phyloP scores from a whole-genome alignment of 1,284 basidiomycete species.

The Apiotrichum brassicae region DNA sequence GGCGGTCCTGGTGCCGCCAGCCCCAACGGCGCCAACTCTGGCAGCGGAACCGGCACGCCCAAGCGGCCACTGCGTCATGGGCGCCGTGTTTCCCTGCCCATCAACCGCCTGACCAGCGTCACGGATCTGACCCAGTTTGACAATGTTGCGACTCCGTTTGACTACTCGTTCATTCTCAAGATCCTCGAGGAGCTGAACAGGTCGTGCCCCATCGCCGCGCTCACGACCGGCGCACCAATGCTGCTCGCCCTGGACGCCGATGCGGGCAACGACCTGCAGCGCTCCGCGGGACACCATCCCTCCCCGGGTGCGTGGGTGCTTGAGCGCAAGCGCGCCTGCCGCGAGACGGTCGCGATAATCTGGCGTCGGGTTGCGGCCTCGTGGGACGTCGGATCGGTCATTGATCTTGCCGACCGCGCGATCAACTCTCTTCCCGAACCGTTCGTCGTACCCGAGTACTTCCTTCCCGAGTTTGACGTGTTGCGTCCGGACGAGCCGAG shows the following conservation, averaged over 20 bases:
- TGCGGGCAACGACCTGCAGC: constrained; percentile 47
- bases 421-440: constrained; percentile 35
- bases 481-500: constrained; percentile 33
- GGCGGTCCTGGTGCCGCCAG: constrained; percentile 5
- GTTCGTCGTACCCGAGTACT: constrained; percentile 30
- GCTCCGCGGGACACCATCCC: constrained; percentile 44
- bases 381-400: constrained; percentile 61
- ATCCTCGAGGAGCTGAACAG: constrained; percentile 64
- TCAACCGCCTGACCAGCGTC: constrained; percentile 51
- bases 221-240: constrained; percentile 78
- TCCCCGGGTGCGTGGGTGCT: constrained; percentile 28
- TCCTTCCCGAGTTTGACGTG: constrained; percentile 7
- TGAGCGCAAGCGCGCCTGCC: constrained; percentile 55
- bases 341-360: constrained; percentile 58
- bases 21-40: neutral
- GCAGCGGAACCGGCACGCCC: neutral
- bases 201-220: constrained; percentile 62
- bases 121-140: constrained; percentile 28
- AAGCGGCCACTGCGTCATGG: constrained; percentile 16
- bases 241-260: constrained; percentile 65
- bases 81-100: constrained; percentile 45
- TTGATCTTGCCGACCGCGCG: constrained; percentile 56
- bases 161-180: constrained; percentile 68
- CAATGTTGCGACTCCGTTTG: constrained; percentile 56
- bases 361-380: constrained; percentile 65